phyloP scores from a whole-genome alignment of 208 protist species.

The Wallacemonas sp. region DNA sequence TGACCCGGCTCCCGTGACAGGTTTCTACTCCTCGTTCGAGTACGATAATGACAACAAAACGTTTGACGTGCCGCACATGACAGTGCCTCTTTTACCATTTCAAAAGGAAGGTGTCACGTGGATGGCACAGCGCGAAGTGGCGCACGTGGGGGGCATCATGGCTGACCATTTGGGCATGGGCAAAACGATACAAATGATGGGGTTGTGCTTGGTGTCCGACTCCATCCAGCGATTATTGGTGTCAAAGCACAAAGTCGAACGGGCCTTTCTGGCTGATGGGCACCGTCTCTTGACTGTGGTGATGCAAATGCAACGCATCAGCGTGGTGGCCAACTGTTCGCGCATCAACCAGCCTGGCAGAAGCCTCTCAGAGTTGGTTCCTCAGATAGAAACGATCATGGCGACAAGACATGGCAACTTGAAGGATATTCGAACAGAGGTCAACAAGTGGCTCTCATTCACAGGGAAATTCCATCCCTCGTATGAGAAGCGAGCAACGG shows the following conservation, averaged over 20 bases:
- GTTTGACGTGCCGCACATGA: constrained; percentile 72
- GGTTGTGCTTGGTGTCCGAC: constrained; percentile 76
- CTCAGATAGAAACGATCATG: constrained; percentile 33
- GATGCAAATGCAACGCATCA: constrained; percentile 79
- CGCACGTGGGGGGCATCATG: constrained; percentile 86
- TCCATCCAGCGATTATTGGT: constrained; percentile 36
- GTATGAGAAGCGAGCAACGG: constrained; percentile 63
- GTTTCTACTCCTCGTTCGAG: constrained; percentile 83
- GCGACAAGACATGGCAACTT: constrained; percentile 17
- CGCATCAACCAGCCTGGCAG: constrained; percentile 72
- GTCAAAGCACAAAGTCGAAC: constrained; percentile 24
- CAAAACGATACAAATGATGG: constrained; percentile 93
- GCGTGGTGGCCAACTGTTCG: constrained; percentile 81
- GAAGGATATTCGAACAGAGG: constrained; percentile 34
- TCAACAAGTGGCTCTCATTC: constrained; percentile 86
- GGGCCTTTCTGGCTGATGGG: constrained; percentile 33
- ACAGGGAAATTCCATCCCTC: constrained; percentile 81
- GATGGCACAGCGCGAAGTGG: constrained; percentile 83
- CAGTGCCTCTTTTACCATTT: constrained; percentile 72
- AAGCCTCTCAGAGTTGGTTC: constrained; percentile 48
- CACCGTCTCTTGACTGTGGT: constrained; percentile 79
- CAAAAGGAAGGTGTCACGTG: constrained; percentile 90
- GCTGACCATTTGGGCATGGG: constrained; percentile 91
- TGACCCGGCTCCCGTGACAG: constrained; percentile 49
- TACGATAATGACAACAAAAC: constrained; percentile 62